Evolutionary conservation across 1,284 basidiomycete genomes (phyloP).

Genomic region (Cutaneotrichosporon cavernicola): DNA sequence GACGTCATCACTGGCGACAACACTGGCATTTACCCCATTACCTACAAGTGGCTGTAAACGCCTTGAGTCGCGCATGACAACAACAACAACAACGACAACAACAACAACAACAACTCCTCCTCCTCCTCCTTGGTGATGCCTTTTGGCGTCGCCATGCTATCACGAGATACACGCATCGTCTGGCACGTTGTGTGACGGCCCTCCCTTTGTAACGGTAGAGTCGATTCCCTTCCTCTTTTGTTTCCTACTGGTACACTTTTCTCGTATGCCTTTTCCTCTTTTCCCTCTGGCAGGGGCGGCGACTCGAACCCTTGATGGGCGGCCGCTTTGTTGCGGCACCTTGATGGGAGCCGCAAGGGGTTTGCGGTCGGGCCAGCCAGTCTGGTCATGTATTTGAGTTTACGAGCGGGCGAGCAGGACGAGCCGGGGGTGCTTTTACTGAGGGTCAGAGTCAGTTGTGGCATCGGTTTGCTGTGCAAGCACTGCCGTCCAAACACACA

Average conservation of each 20-base stretch:
- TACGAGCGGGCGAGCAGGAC: background rate
- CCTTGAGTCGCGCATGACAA: background rate
- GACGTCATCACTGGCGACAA: background rate
- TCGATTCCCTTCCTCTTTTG: background rate
- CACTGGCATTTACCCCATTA: background rate
- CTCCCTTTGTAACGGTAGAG: background rate
- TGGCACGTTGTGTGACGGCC: background rate
- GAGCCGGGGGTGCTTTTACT: background rate
- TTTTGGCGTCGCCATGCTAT: too few species aligned
- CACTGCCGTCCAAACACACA: too few species aligned
- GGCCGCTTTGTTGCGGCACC: slow-evolving; percentile 8
- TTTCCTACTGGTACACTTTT: slow-evolving; percentile 1
- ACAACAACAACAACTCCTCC: background rate
- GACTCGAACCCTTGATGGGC: slow-evolving; percentile 4
- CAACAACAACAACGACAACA: background rate
- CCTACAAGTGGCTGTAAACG: background rate
- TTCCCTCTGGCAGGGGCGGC: slow-evolving; percentile 9
- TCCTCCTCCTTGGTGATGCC: too few species aligned
- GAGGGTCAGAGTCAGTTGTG: too few species aligned
- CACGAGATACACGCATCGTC: background rate
- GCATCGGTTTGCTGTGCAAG: too few species aligned
- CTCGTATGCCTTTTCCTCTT: slow-evolving; percentile 7
- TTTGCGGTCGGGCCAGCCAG: slow-evolving; percentile 7
- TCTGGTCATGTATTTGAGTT: slow-evolving; percentile 9
- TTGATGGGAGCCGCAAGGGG: slow-evolving; percentile 9